A percentile compares a stretch with the other conserved stretches of the same genome.
Evolutionary conservation across 148 eudicot genomes (phyloP).

Genomic region (Suaeda aralocaspica): DNA sequence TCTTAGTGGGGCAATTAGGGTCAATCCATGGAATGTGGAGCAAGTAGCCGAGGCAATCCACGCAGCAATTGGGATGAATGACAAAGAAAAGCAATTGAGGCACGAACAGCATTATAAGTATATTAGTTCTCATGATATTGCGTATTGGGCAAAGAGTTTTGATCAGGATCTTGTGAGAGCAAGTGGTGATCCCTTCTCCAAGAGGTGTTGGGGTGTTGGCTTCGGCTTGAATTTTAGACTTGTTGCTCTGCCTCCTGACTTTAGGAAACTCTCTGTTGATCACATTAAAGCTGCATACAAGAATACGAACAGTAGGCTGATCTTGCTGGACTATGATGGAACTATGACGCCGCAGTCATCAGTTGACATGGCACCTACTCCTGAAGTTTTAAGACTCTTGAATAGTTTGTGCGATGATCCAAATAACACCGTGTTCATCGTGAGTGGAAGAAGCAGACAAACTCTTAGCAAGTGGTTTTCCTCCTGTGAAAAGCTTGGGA

Average conservation of each 20-base stretch:
- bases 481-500: conserved; percentile 57
- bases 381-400: conserved; percentile 40
- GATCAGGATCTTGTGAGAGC: conserved; percentile 73
- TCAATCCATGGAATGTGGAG: conserved; percentile 79
- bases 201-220: conserved; percentile 85
- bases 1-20: conserved; percentile 82
- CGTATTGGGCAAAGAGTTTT: conserved; percentile 77
- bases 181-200: conserved; percentile 57
- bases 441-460: conserved; percentile 65
- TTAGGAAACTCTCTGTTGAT: conserved; percentile 60
- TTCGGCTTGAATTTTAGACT: conserved; percentile 67
- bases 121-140: conserved; percentile 73
- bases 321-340: conserved; percentile 77
- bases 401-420: conserved; percentile 57
- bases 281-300: conserved; percentile 53
- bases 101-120: conserved; percentile 81
- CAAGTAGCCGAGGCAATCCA: conserved; percentile 57
- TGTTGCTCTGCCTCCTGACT: conserved; percentile 62
- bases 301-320: conserved; percentile 42
- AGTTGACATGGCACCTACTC: conserved; percentile 52
- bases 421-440: conserved; percentile 67
- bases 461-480: conserved; percentile 61
- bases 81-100: conserved; percentile 53
- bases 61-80: conserved; percentile 44
- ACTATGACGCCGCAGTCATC: conserved; percentile 56